Evolutionary conservation across 768 basidiomycete genomes (phyloP).

Genomic region (Kwoniella europaea): DNA sequence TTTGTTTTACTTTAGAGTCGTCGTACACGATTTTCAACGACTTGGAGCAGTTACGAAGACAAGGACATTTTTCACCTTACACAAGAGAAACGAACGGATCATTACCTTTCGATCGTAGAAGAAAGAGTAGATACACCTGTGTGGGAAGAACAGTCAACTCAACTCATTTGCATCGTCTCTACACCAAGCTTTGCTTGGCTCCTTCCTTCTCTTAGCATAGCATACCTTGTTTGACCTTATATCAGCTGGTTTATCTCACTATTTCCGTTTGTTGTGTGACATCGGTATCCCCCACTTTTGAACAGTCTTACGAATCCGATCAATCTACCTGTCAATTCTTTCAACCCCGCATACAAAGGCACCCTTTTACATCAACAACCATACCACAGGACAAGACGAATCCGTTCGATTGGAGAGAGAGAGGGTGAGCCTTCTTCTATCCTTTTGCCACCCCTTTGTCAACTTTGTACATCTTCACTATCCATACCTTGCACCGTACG

Average conservation of each 20-base stretch:
- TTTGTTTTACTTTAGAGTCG: not conserved
- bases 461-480: not conserved
- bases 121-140: too few species aligned
- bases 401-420: not conserved
- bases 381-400: not conserved
- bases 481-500: not conserved
- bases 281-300: not conserved
- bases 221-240: not conserved
- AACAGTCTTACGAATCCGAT: not conserved
- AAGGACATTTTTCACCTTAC: too few species aligned
- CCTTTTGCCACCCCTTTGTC: conserved; percentile 8
- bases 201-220: not conserved
- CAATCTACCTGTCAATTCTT: not conserved
- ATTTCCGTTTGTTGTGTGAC: not conserved
- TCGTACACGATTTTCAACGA: not conserved
- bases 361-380: not conserved
- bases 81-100: too few species aligned
- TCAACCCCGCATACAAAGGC: conserved; percentile 10
- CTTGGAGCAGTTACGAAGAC: too few species aligned
- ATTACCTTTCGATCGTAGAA: too few species aligned
- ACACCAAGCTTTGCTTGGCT: not conserved
- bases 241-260: not conserved
- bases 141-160: not conserved
- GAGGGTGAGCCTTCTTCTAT: conserved; percentile 2
- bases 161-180: too few species aligned